phyloP scores from a whole-genome alignment of 1,284 basidiomycete genomes.

The Chalciporus sp. region DNA sequence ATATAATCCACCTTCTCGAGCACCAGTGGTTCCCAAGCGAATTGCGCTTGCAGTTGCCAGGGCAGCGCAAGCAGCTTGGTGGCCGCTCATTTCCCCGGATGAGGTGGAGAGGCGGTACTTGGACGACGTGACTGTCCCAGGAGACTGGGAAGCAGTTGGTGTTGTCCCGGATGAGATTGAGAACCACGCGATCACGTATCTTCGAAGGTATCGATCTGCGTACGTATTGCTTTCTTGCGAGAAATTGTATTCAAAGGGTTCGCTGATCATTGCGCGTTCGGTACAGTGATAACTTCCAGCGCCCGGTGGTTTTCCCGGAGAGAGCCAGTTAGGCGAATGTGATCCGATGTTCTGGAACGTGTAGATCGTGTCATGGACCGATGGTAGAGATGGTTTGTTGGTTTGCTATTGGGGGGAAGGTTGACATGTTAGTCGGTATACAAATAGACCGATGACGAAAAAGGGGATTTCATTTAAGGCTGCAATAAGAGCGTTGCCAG shows the following conservation, averaged over 20 bases:
- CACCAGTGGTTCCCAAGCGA: slow-evolving; percentile 79
- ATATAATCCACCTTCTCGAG: slow-evolving; percentile 67
- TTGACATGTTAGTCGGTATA: slow-evolving; percentile 20
- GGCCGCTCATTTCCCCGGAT: slow-evolving; percentile 91
- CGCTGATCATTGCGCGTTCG: slow-evolving; percentile 14
- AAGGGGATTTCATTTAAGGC: slow-evolving; percentile 19
- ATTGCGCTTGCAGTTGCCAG: slow-evolving; percentile 70
- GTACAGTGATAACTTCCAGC: slow-evolving; percentile 54
- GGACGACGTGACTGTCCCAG: slow-evolving; percentile 70
- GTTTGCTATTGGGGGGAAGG: not conserved
- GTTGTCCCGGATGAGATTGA: slow-evolving; percentile 85
- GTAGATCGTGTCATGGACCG: slow-evolving; percentile 20
- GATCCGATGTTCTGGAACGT: slow-evolving; percentile 27
- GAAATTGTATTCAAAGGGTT: slow-evolving; percentile 9
- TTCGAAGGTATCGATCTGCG: slow-evolving; percentile 88
- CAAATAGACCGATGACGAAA: slow-evolving; percentile 30
- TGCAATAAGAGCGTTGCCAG: slow-evolving; percentile 29
- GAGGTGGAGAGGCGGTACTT: slow-evolving; percentile 90
- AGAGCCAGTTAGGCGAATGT: slow-evolving; percentile 26
- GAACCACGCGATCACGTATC: slow-evolving; percentile 87
- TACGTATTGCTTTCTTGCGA: slow-evolving; percentile 42
- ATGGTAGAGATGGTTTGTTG: slow-evolving; percentile 8
- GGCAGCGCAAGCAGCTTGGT: slow-evolving; percentile 81
- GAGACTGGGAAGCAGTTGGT: slow-evolving; percentile 68
- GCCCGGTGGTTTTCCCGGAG: slow-evolving; percentile 52